phyloP scores from a whole-genome alignment of 2,329 filamentous ascomycete species.

The Colletotrichum tropicicola region DNA sequence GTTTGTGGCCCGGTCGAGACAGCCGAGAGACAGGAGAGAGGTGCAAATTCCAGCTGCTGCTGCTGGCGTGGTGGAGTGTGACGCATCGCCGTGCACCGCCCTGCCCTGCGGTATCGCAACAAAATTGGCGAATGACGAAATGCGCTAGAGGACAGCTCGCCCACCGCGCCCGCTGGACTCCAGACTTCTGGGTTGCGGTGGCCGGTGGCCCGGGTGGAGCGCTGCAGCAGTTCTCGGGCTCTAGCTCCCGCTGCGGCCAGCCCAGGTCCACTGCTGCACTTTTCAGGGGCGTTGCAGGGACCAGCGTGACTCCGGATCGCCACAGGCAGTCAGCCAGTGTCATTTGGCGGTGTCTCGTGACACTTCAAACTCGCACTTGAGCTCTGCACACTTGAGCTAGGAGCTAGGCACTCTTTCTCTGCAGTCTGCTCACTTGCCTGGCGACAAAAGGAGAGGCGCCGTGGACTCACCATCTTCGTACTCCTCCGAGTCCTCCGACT shows the following conservation, averaged over 20 bases:
- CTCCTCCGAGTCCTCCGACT: constrained; percentile 16
- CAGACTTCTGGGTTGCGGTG: constrained; percentile 2
- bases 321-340: neutral
- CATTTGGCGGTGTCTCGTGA: neutral
- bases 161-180: neutral
- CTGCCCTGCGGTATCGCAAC: constrained; percentile 26
- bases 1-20: neutral
- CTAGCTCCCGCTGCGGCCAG: constrained; percentile 10
- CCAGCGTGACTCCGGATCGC: neutral
- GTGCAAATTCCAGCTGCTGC: neutral
- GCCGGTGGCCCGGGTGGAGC: constrained; percentile 7
- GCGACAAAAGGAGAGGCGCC: neutral
- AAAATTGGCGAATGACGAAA: constrained; percentile 30
- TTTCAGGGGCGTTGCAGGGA: constrained; percentile 8
- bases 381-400: too few species aligned
- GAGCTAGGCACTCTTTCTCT: too few species aligned
- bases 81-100: constrained; percentile 19
- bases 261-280: constrained; percentile 9
- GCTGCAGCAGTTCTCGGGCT: constrained; percentile 5
- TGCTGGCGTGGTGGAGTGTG: neutral
- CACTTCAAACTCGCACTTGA: too few species aligned
- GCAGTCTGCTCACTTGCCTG: too few species aligned
- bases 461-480: constrained; percentile 23
- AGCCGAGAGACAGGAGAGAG: neutral
- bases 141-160: constrained; percentile 8